Conservation (phyloP, 345 rosid species). For the Adansonia digitata region DNA sequence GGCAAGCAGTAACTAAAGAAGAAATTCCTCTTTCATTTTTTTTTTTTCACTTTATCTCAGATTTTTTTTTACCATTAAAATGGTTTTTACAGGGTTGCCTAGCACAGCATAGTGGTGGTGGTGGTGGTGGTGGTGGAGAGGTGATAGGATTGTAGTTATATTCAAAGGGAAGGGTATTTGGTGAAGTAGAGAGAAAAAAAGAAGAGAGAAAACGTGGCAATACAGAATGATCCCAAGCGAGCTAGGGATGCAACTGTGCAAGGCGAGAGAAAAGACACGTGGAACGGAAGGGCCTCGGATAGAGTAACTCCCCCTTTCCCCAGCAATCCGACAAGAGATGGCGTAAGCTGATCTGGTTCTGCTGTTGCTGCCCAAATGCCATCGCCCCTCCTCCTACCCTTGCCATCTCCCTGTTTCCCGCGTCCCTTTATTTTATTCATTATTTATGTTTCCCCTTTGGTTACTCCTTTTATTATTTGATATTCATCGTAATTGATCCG, state of each 20-base stretch:
- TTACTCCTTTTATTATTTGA: too few species aligned
- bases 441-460: too few species aligned
- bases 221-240: neutral
- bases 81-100: too few species aligned
- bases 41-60: too few species aligned
- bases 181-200: neutral
- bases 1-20: neutral
- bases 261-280: constrained; percentile 17
- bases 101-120: too few species aligned
- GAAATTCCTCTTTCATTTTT: too few species aligned
- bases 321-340: constrained; percentile 21
- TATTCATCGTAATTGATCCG: too few species aligned
- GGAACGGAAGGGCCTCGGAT: neutral
- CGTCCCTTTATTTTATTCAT: neutral
- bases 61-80: too few species aligned
- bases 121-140: neutral
- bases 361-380: neutral
- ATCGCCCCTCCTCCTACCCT: neutral
- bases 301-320: neutral
- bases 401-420: constrained; percentile 7
- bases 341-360: constrained; percentile 10
- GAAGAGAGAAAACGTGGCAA: constrained; percentile 16
- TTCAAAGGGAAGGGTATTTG: neutral
- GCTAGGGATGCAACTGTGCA: neutral
- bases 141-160: neutral